phyloP scores from a whole-genome alignment of 257 asterid genomes.

The Datura wrightii region DNA sequence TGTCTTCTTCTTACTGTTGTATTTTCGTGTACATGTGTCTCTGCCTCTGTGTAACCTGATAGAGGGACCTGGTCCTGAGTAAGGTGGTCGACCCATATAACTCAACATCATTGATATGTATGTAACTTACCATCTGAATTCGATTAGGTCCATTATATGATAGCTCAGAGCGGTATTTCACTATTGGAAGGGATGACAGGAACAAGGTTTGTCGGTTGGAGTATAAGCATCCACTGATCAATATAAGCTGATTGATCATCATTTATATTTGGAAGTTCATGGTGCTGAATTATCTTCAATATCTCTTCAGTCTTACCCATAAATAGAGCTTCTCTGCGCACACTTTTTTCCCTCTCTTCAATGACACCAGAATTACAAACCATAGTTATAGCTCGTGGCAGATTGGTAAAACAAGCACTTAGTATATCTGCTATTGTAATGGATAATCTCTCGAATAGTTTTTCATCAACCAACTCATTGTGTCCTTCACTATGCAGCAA shows the following conservation, averaged over 20 bases:
- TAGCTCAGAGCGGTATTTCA: neutral
- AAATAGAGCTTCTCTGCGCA: constrained; percentile 39
- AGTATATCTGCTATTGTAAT: constrained; percentile 47
- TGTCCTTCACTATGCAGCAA: neutral
- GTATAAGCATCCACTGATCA: constrained; percentile 34
- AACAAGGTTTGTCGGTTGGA: neutral
- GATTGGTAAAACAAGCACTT: constrained; percentile 51
- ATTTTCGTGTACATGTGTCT: no score
- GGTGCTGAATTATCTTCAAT: constrained; percentile 36
- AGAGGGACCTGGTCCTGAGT: no score
- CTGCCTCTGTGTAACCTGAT: no score
- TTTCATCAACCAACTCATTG: constrained; percentile 24
- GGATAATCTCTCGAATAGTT: constrained; percentile 34
- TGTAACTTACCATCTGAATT: constrained; percentile 4
- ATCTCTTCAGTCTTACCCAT: constrained; percentile 49
- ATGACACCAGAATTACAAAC: constrained; percentile 36
- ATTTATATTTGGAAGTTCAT: constrained; percentile 28
- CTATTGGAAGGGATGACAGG: neutral
- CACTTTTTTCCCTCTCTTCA: constrained; percentile 44
- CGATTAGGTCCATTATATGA: neutral
- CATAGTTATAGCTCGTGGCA: constrained; percentile 32
- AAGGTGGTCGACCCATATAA: no score
- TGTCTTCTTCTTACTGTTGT: no score
- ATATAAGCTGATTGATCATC: constrained; percentile 32
- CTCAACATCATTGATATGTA: neutral